Evolutionary conservation across 1,284 basidiomycete genomes (phyloP), one percentile per base, ranked within the genome.

Genomic region (Sporisorium iseilematis-ciliati): DNA sequence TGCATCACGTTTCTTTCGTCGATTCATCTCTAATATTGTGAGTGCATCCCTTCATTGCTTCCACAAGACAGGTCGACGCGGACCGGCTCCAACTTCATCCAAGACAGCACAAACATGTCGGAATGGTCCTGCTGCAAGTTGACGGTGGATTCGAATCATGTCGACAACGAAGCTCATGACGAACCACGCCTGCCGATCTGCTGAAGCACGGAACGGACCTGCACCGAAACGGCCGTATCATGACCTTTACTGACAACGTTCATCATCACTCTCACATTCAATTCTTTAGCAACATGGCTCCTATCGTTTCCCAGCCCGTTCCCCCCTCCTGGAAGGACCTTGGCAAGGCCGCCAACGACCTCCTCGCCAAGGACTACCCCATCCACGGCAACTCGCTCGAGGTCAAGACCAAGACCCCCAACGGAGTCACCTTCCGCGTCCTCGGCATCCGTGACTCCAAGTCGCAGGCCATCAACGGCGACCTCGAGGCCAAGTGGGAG

Each of bases 401-500:
- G 81, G 92, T 95, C 86, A 98, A 98, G 91, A 99, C 96, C 78
- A 91, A 92, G 87, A 94, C 96, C 5, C 93, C 95, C 54, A 87
- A 86, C 83, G 82, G 82, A 72, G 86, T 87, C 53, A 83, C 84
- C 59, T 87, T 87, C 86, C 84, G 84, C 57, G 85, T 85, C 52
- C 80, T 85, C 57, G 84, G 84, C 51, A 71, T 81, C 55, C 80
- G 82, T 54, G 84, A 85, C 75, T 77, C 77, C 70, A 84, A 84
- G 80, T 77, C 76, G 41, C 79, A 80, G 66, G 61, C 69, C 61
- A 85, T 85, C 79, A 79, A 71, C 66, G 84, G 84, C 48, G 82
- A 85, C 71, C 80, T 85, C 65, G 84, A 85, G 79, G 83, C 82
- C 48, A 85, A 84, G 78, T 85, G 78, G 69, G 61, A 77, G 51